phyloP scores from a whole-genome alignment of 164 flowering plant genomes.

The Cinnamomum chago region DNA sequence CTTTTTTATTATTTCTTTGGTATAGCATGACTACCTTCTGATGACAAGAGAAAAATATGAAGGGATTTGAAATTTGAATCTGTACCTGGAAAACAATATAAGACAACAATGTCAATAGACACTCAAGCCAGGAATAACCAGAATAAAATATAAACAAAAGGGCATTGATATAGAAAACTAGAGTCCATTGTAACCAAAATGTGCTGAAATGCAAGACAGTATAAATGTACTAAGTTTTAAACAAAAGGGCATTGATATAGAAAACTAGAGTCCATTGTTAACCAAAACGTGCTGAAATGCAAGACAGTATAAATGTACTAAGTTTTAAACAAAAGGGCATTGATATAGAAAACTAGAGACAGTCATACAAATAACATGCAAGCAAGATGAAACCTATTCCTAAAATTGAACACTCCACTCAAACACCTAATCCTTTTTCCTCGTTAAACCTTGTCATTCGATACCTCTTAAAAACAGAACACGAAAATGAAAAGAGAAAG shows the following conservation, averaged over 20 bases:
- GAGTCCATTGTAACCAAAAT: background rate
- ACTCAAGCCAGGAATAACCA: background rate
- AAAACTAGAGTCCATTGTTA: background rate
- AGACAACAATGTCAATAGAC: background rate
- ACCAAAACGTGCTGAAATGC: background rate
- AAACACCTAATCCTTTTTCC: too few species aligned
- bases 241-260: background rate
- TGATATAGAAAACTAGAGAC: background rate
- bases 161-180: background rate
- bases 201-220: background rate
- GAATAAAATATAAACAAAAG: background rate
- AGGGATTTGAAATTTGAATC: constrained; percentile 88
- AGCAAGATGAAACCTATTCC: too few species aligned
- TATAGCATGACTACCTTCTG: constrained; percentile 54
- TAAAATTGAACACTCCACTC: too few species aligned
- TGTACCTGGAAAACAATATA: constrained; percentile 64
- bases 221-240: too few species aligned
- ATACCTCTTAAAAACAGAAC: too few species aligned
- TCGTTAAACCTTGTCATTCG: too few species aligned
- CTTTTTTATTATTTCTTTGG: background rate
- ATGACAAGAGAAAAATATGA: constrained; percentile 96
- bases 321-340: background rate
- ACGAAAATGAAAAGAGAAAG: too few species aligned
- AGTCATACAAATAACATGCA: background rate
- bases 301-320: too few species aligned